A percentile compares a stretch with the other conserved stretches of the same genome.
Evolutionary conservation across 805 yeast species (phyloP).

Genomic region (Saccharomycopsis oosterbeekiorum): DNA sequence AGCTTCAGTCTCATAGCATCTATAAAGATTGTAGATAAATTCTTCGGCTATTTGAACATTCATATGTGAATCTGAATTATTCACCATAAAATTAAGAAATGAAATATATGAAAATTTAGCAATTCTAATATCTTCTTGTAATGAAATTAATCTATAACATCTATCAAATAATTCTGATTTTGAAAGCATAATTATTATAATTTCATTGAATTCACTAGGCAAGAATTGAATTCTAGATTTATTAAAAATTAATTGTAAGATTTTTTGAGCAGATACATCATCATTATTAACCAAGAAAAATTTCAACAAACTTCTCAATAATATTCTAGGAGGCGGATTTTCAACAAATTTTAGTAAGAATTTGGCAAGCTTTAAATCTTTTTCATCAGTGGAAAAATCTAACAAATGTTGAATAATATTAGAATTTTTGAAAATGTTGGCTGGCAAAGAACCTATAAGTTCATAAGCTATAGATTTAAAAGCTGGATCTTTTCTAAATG

Average conservation of each 20-base stretch:
- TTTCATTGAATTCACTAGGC: slow-evolving; percentile 8
- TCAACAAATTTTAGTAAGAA: not conserved
- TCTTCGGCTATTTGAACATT: not conserved
- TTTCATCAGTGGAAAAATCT: slow-evolving; percentile 4
- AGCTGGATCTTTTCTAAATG: slow-evolving; percentile 1
- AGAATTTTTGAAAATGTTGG: not conserved
- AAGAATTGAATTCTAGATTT: not conserved
- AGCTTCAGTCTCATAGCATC: slow-evolving; percentile 4
- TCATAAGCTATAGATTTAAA: slow-evolving; percentile 7
- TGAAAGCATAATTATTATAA: slow-evolving; percentile 3
- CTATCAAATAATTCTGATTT: slow-evolving; percentile 4
- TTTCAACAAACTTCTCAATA: slow-evolving; percentile 2
- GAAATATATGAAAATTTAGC: not conserved
- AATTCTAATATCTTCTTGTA: not conserved
- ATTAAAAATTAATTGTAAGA: slow-evolving; percentile 1
- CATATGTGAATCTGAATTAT: not conserved
- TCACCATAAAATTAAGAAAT: slow-evolving; percentile 4
- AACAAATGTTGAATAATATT: not conserved
- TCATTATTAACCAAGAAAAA: slow-evolving; percentile 6
- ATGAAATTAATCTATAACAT: slow-evolving; percentile 6
- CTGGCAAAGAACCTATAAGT: slow-evolving; percentile 1
- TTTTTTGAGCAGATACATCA: slow-evolving; percentile 5
- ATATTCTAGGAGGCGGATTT: not conserved
- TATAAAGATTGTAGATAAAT: slow-evolving; percentile 5
- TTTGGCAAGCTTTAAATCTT: slow-evolving; percentile 5